Evolutionary conservation across 2,329 filamentous ascomycete species (phyloP).

Genomic region (Mariannaea elegans): DNA sequence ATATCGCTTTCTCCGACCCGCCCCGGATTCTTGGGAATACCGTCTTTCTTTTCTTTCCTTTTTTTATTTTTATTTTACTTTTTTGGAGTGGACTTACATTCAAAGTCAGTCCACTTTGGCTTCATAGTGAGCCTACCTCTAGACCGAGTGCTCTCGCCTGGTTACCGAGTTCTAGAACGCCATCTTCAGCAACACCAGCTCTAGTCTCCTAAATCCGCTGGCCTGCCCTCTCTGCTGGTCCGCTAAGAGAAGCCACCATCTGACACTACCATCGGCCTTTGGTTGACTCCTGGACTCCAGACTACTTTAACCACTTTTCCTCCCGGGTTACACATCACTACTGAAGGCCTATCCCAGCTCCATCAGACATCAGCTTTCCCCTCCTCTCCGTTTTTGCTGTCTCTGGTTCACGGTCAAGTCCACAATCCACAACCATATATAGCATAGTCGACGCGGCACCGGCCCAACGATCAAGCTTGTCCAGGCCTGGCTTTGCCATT

Average conservation of each 20-base stretch:
- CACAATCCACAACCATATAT: slow-evolving; percentile 22
- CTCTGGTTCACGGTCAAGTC: slow-evolving; percentile 19
- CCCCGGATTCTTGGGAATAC: slow-evolving; percentile 26
- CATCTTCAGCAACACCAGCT: slow-evolving; percentile 11
- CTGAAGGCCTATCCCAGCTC: background rate
- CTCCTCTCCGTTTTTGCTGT: background rate
- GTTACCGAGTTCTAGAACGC: slow-evolving; percentile 17
- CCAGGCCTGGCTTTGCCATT: slow-evolving; percentile 21
- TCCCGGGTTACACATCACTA: background rate
- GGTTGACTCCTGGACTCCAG: background rate
- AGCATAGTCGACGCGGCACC: slow-evolving; percentile 16
- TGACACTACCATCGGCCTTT: slow-evolving; percentile 7
- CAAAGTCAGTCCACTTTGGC: slow-evolving; percentile 11
- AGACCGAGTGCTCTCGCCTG: too few relatives aligned
- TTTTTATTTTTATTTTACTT: background rate
- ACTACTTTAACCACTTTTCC: background rate
- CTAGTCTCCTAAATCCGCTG: background rate
- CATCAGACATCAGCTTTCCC: background rate
- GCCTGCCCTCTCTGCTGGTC: background rate
- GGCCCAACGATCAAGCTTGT: slow-evolving; percentile 16
- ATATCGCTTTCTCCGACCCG: slow-evolving; percentile 13
- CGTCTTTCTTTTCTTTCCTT: background rate
- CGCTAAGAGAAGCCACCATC: slow-evolving; percentile 18
- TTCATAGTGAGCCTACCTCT: too few relatives aligned
- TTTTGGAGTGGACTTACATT: background rate